Conservation (phyloP, 225 moss, liverwort and hornwort genomes). For the Ulota crispa region DNA sequence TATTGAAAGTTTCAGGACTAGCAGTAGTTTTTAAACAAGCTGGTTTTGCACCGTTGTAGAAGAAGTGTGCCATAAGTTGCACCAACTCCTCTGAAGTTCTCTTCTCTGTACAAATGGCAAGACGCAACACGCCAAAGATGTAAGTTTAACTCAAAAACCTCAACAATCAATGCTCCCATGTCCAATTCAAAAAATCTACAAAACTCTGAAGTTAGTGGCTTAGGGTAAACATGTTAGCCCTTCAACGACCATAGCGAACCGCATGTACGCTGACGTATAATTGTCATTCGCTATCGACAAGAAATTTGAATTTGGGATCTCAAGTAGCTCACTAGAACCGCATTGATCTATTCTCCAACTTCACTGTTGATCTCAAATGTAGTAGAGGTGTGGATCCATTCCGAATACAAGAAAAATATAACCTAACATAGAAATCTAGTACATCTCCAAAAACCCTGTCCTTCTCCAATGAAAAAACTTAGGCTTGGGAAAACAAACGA, state of each 20-base stretch:
- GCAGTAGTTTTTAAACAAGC: conserved; percentile 35
- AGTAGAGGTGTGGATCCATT: too few species aligned
- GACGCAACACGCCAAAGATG: not conserved
- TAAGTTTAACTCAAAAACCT: conserved; percentile 1
- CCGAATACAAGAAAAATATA: too few species aligned
- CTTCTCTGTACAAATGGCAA: conserved; percentile 32
- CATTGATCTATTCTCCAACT: too few species aligned
- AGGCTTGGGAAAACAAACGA: not conserved
- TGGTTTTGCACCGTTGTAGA: conserved; percentile 57
- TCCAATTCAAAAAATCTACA: not conserved
- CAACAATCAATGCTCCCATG: not conserved
- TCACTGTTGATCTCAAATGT: too few species aligned
- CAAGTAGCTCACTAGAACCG: too few species aligned
- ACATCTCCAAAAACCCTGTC: conserved; percentile 11
- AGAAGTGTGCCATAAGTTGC: conserved; percentile 63
- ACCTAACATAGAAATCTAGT: not conserved
- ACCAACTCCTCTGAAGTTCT: conserved; percentile 58
- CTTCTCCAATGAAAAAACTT: too few species aligned
- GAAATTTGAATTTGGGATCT: too few species aligned
- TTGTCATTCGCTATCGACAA: too few species aligned
- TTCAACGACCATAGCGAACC: too few species aligned
- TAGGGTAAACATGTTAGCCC: not conserved
- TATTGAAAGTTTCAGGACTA: conserved; percentile 33
- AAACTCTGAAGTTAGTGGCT: not conserved
- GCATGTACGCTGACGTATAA: too few species aligned